phyloP scores from a whole-genome alignment of 2,329 filamentous ascomycete genomes.

The Graphilbum fragrans region DNA sequence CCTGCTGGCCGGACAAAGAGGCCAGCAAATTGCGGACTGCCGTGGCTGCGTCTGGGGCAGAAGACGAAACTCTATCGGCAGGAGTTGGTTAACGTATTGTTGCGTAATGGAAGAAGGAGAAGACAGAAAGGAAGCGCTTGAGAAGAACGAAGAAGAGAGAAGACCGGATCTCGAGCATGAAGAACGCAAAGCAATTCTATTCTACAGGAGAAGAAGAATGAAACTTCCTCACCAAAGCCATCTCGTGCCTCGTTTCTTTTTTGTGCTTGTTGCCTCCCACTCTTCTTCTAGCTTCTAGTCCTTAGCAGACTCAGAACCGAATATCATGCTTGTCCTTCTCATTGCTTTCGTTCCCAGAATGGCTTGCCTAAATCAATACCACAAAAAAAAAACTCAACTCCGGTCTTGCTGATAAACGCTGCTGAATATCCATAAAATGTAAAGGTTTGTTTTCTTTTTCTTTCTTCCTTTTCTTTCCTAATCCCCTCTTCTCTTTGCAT shows the following conservation, averaged over 20 bases:
- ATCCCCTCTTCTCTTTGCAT: not conserved
- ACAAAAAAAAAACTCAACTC: no score
- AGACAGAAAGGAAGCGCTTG: not conserved
- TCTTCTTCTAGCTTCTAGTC: no score
- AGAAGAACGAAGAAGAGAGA: not conserved
- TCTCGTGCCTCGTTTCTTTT: no score
- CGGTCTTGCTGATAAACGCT: no score
- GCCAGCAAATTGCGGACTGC: conserved; percentile 82
- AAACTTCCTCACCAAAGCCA: no score
- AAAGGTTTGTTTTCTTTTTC: not conserved
- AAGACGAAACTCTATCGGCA: conserved; percentile 41
- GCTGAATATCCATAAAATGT: no score
- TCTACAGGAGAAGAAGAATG: not conserved
- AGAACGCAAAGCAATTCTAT: not conserved
- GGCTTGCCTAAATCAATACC: no score
- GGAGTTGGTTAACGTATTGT: not conserved
- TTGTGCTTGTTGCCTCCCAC: no score
- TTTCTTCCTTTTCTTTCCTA: conserved; percentile 1
- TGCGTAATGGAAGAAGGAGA: not conserved
- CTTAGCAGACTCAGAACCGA: no score
- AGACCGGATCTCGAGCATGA: not conserved
- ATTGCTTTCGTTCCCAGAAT: no score
- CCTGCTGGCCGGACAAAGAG: conserved; percentile 55
- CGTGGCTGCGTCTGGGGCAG: conserved; percentile 56
- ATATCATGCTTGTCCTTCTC: no score